These are phyloP conservation scores for Fennellomyces sp. DNA, from an alignment of 371 early-diverging fungal species.

Conservation along the genomic window DNA sequence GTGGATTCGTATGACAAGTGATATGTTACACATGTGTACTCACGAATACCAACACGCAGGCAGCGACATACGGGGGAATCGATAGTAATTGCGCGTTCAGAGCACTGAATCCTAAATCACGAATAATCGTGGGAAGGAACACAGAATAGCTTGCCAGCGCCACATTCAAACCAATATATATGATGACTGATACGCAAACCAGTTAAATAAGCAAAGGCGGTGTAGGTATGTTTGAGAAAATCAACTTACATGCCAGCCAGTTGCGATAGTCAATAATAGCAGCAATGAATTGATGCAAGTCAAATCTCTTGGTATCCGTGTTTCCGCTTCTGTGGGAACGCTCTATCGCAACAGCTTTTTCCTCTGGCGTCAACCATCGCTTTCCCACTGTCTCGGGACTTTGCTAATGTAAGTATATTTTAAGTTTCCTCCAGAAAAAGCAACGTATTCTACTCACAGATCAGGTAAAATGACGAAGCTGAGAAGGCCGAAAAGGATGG, in stretches of 20 bases:
- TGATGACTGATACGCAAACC: conserved; percentile 22
- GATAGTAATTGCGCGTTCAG: conserved; percentile 36
- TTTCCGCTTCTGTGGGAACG: conserved; percentile 29
- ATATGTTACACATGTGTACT: conserved; percentile 13
- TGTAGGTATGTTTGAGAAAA: not conserved
- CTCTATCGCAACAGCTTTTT: conserved; percentile 35
- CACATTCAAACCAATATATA: conserved; percentile 46
- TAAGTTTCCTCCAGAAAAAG: not conserved
- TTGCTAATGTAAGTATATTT: too few species aligned
- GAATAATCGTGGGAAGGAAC: conserved; percentile 43
- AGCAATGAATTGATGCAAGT: conserved; percentile 38
- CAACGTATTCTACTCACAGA: conserved; percentile 9
- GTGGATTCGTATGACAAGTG: not conserved
- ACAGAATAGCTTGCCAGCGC: conserved; percentile 41
- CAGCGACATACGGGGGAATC: conserved; percentile 42
- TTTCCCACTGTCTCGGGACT: conserved; percentile 33
- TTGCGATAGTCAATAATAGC: conserved; percentile 36
- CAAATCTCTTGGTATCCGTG: conserved; percentile 31
- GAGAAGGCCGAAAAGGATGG: conserved; percentile 52
- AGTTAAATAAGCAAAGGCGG: not conserved
- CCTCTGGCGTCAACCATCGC: conserved; percentile 39
- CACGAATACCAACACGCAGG: conserved; percentile 37
- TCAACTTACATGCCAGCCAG: conserved; percentile 43
- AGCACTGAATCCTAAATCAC: conserved; percentile 38
- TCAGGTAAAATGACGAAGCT: conserved; percentile 38